These are phyloP conservation scores for Nannizziopsis barbatae DNA, from an alignment of 2,329 filamentous ascomycete genomes.

Conservation along the genomic window DNA sequence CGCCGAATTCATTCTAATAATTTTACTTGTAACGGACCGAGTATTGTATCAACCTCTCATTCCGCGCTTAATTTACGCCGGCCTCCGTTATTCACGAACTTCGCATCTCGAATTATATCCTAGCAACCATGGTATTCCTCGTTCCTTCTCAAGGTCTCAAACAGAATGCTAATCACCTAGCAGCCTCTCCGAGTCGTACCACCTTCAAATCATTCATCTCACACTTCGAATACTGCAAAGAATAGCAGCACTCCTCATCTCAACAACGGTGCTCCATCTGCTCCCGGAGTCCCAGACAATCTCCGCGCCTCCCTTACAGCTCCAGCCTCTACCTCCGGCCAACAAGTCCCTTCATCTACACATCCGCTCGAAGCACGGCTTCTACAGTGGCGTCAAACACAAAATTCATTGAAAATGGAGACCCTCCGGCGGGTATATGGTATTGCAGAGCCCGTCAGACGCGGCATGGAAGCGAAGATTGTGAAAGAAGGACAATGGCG, in stretches of 20 bases:
- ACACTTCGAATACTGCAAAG: conserved; percentile 54
- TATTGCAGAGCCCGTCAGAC: conserved; percentile 80
- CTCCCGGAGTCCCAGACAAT: conserved; percentile 85
- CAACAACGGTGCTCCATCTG: conserved; percentile 68
- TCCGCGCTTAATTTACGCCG: too few species aligned
- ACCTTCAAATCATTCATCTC: conserved; percentile 51
- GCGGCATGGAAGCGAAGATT: conserved; percentile 92
- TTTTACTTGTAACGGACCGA: too few species aligned
- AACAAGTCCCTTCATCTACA: conserved; percentile 40
- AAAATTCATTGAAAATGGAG: conserved; percentile 80
- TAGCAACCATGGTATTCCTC: conserved; percentile 11
- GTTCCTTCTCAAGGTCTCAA: not conserved
- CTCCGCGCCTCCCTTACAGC: conserved; percentile 72
- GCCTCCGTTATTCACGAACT: not conserved
- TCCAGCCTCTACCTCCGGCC: conserved; percentile 38
- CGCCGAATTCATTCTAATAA: too few species aligned
- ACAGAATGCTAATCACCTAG: conserved; percentile 3
- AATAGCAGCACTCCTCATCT: conserved; percentile 35
- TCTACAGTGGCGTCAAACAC: conserved; percentile 77
- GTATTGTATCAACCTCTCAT: too few species aligned
- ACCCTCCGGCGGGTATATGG: conserved; percentile 77
- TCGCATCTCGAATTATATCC: not conserved
- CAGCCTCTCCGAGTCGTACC: conserved; percentile 88
- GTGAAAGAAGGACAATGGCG: conserved; percentile 63
- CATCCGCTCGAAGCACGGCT: conserved; percentile 92